Evolutionary conservation across 2,329 filamentous ascomycete genomes (phyloP), one percentile per base, ranked within the genome.

Genomic region (Hymenoscyphus repandus): DNA sequence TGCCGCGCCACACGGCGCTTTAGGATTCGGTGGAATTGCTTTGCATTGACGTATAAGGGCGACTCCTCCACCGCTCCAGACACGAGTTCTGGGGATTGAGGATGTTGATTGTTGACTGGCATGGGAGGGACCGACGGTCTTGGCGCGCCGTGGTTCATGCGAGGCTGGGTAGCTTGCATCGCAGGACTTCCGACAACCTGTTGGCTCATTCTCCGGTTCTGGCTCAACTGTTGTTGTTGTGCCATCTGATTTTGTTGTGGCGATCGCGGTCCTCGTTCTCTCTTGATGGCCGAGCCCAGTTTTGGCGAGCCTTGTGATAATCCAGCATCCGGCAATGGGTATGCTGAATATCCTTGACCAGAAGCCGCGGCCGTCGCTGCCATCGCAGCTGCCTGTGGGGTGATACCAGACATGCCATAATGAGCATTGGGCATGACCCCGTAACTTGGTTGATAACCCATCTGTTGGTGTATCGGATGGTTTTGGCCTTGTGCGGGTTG

Each of bases 1-100:
- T 97, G 93, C 32, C 93, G 82, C 6, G 93, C 93, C 57, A 97
- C 90, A 52, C 93, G 82, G 51, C 93, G 82, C 75, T 99, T 97
- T 49, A 99, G 72, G 44, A 99, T 99, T 22, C 93, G 87, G 67
- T 99, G 93, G 62, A 99, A 99, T 65, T 99, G 93, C 69, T 99
- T 99, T 5, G 93, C 93, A 64, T 99, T 99, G 64, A 99, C 93
- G 62, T 99, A 99, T 1, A 99, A 75, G 0, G 93, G 93, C 0
- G 92, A 92, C 66, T 99, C 93, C 68, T 97, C 93, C 3, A 84
- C 83, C 12, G 79, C 79, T 2, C 74, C 77, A 6, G 85, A 74
- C 1, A 86, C 79, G 62, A 93, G 82, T 66, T 96, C 91, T 6
- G 90, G 88, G 1, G 90, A 92, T 56, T 88, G 83, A 3, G 82